Base-by-base conservation (phyloP, 768 basidiomycete genomes). In the Antrodiella citrinella region DNA sequence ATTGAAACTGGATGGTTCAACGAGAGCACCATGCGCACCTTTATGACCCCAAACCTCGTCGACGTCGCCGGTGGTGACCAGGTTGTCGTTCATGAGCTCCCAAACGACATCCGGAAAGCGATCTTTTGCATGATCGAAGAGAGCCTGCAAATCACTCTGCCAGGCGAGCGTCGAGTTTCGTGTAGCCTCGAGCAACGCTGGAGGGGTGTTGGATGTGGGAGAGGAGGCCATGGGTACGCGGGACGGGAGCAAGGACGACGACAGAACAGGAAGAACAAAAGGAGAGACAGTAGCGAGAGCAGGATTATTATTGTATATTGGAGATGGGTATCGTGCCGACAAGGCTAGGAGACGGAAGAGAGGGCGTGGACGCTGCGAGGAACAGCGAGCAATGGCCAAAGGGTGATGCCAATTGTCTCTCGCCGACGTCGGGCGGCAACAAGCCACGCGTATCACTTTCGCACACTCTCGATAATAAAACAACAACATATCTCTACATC, bases 71-170 rank as follows among this genome's bases (percentile, higher is more conserved):
- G 59, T 69, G 0, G 62, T 64, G 30, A 15, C 30, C 7, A 7
- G 30, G 7, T 7, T 35, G 30, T 15, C 30, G 15, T 35, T 35
- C 18, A 43, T 10, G 18, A 84, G 72, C 64, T 84, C 81, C 94
- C 95, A 98, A n/a, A 91, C 82, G 46, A 98, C 92, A 69, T 98
- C 95, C n/a, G 89, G 86, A 61, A 93, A 98, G 50, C 91, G 76
- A 54, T 94, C 89, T 66, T 87, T 87, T n/a, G 92, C 86, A 48
- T 82, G 74, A 55, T 76, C 75, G 66, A 91, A 94, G 38, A 97
- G 77, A 4, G 73, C 60, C 51, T 81, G 76, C 3, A 97, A 76
- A 69, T 97, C 84, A n/a, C 65, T 63, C 59, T 90, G 85, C 94
- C 94, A 97, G 15, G 71, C 67, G 3, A 69, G 60, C 0, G 86